Conservation (phyloP, 148 eudicot genomes). For the Pharnaceum exiguum region DNA sequence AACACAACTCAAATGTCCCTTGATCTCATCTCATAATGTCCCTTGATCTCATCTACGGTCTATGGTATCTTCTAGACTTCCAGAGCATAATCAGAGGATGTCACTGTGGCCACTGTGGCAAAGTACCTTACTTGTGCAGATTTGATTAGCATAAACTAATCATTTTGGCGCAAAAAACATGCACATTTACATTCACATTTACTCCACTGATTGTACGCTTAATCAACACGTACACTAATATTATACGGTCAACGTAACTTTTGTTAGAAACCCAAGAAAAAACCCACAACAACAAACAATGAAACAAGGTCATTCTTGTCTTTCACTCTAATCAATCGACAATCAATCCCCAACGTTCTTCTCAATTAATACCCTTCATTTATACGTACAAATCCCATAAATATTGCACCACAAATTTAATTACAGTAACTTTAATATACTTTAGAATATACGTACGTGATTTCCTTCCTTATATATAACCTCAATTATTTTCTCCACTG, state of each 20-base stretch:
- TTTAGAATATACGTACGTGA: too few relatives aligned
- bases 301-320: neutral
- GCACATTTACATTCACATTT: conserved; percentile 4
- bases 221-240: conserved; percentile 5
- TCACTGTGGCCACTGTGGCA: neutral
- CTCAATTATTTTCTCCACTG: too few relatives aligned
- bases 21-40: too few relatives aligned
- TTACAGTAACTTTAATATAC: too few relatives aligned
- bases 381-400: too few relatives aligned
- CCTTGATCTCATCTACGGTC: too few relatives aligned
- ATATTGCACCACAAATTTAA: conserved; percentile 5
- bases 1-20: too few relatives aligned
- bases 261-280: conserved; percentile 1
- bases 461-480: too few relatives aligned
- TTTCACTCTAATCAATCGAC: too few relatives aligned
- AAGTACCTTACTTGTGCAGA: neutral
- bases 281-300: neutral
- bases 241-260: conserved; percentile 14
- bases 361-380: neutral
- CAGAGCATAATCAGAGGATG: too few relatives aligned
- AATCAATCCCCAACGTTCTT: conserved; percentile 11
- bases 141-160: neutral
- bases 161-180: neutral
- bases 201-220: too few relatives aligned
- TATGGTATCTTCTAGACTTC: too few relatives aligned